phyloP scores from a whole-genome alignment of 2,329 filamentous ascomycete genomes.

The Apiospora malaysiana region DNA sequence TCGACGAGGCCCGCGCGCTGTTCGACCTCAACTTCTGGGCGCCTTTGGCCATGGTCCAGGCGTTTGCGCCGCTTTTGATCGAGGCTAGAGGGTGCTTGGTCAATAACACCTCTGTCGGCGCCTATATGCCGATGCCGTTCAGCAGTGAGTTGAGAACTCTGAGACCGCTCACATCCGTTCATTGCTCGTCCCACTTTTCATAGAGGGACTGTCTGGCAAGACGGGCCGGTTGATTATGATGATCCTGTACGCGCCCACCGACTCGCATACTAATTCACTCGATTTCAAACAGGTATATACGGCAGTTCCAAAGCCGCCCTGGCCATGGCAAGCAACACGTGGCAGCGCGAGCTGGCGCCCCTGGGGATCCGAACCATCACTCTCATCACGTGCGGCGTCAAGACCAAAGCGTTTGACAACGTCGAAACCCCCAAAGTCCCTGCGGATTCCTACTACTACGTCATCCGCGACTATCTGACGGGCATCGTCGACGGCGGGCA shows the following conservation, averaged over 20 bases:
- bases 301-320: conserved; percentile 37
- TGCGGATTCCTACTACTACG: conserved; percentile 29
- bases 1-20: conserved; percentile 14
- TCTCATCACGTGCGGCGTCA: conserved; percentile 34
- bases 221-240: too few species aligned
- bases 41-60: conserved; percentile 17
- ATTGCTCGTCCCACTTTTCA: not conserved
- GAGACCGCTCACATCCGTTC: not conserved
- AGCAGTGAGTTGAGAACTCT: not conserved
- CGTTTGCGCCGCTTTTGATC: conserved; percentile 17
- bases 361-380: conserved; percentile 37
- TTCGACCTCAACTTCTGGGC: conserved; percentile 20
- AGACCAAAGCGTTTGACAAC: conserved; percentile 30
- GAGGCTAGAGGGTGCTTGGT: conserved; percentile 38
- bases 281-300: conserved; percentile 29
- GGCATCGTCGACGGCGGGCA: conserved; percentile 20
- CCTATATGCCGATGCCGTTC: not conserved
- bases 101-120: conserved; percentile 32
- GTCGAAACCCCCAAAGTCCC: conserved; percentile 24
- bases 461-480: conserved; percentile 26
- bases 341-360: conserved; percentile 35
- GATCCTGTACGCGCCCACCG: too few species aligned
- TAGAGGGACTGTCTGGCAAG: too few species aligned
- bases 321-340: conserved; percentile 32
- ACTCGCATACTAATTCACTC: not conserved